Evolutionary conservation across 768 basidiomycete genomes (phyloP), one percentile per base, ranked within the genome.

Genomic region (Pisolithus albus): DNA sequence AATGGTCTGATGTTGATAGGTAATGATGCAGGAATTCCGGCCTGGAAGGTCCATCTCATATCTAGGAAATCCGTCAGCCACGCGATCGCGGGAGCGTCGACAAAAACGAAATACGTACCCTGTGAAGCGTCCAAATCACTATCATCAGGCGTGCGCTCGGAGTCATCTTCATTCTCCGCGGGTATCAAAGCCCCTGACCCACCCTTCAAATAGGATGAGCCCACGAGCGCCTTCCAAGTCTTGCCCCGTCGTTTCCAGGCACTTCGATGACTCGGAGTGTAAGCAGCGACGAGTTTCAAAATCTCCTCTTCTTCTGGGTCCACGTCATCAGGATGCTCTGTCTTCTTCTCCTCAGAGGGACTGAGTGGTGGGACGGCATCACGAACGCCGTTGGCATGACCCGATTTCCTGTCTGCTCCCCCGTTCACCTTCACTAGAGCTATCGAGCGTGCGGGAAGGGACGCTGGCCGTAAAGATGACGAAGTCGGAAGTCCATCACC

Each of bases 181-280:
- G 67, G 63, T 57, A 73, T 70, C 15, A 68, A 49, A 18, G 64
- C 60, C 44, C 67, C 59, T 39, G 64, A 50, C 50, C 63, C 56
- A 8, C 65, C 54, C 5, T 61, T 54, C 37, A 53, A 64, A 45
- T 56, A 63, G n/a, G 63, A 60, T 47, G 72, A 62, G 46, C 62
- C 66, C 23, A 79, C 75, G 58, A 88, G 83, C 18, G 76, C 63
- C 52, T 77, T 75, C 85, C 84, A 87, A 11, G 82, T 80, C 54
- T 72, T 77, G 59, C 82, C 77, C 59, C 78, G 75, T 54, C 76
- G 75, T 59, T 72, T 79, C 86, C 85, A 87, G 11, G 79, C 79
- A n/a, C 75, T 79, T 49, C 84, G 75, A 62, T 88, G 86, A 56
- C 84, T 87, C 1, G 85, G 83, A 28, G 72, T 79, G 66, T 79